Evolutionary conservation across 352 stramenopile genomes (phyloP).

Genomic region (Phytophthora tubulina): DNA sequence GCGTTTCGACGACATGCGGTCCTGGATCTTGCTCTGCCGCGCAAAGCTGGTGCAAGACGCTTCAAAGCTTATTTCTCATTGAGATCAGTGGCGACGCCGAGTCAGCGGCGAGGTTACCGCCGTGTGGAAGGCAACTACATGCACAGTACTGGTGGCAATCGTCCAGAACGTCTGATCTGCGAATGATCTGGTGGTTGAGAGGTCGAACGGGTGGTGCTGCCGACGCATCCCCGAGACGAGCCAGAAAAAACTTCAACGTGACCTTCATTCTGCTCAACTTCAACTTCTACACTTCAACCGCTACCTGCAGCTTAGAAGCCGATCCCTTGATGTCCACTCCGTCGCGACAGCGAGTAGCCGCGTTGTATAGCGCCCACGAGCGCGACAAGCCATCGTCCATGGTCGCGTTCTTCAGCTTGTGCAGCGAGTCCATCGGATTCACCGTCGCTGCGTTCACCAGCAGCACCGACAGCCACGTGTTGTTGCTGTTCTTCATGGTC

Average conservation of each 20-base stretch:
- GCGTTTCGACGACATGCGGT: conserved; percentile 1
- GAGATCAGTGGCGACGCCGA: no score
- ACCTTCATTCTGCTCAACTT: conserved; percentile 11
- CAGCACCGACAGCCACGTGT: conserved; percentile 76
- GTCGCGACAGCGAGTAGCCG: conserved; percentile 48
- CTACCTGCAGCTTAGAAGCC: conserved; percentile 13
- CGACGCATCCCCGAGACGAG: neutral
- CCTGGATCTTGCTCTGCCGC: conserved; percentile 8
- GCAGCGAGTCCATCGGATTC: conserved; percentile 58
- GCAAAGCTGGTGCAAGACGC: neutral
- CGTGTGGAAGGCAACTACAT: no score
- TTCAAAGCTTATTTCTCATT: no score
- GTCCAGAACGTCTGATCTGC: no score
- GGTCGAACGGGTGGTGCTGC: no score
- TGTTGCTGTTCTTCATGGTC: conserved; percentile 41
- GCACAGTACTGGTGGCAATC: no score
- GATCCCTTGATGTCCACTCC: conserved; percentile 12
- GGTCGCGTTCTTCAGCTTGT: conserved; percentile 52
- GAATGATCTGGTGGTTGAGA: no score
- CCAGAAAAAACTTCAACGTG: conserved; percentile 8
- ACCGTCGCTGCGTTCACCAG: conserved; percentile 74
- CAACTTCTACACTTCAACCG: conserved; percentile 22
- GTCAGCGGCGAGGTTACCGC: no score
- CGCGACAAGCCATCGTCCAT: conserved; percentile 74
- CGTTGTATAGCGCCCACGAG: conserved; percentile 76